These are phyloP conservation scores for Oidium heveae DNA, from an alignment of 2,329 filamentous ascomycete species.

Conservation along the genomic window DNA sequence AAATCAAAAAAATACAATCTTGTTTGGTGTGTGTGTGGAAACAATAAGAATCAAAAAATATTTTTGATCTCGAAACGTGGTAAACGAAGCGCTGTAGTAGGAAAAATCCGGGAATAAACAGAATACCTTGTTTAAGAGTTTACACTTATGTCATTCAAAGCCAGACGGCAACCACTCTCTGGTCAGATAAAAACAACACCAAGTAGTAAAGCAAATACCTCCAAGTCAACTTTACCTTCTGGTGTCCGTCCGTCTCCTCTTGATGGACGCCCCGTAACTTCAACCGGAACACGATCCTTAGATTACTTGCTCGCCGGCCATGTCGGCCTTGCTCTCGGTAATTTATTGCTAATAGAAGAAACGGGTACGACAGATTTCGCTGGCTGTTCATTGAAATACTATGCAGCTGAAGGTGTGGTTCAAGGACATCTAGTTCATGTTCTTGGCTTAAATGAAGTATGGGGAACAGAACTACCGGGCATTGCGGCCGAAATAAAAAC, in stretches of 20 bases:
- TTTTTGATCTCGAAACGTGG: no score
- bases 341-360: slow-evolving; percentile 59
- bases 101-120: slow-evolving; percentile 15
- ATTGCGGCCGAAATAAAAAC: slow-evolving; percentile 23
- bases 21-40: no score
- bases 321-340: slow-evolving; percentile 60
- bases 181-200: background rate
- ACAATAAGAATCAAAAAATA: no score
- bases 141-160: background rate
- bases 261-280: slow-evolving; percentile 70
- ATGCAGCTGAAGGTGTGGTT: slow-evolving; percentile 74
- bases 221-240: slow-evolving; percentile 13
- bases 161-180: background rate
- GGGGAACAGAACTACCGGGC: slow-evolving; percentile 66
- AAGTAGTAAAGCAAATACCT: background rate
- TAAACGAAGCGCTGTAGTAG: no score
- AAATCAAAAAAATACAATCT: no score
- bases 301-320: slow-evolving; percentile 73
- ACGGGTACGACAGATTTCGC: slow-evolving; percentile 86
- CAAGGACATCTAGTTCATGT: slow-evolving; percentile 80
- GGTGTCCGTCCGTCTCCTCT: slow-evolving; percentile 65
- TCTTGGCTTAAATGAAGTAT: slow-evolving; percentile 52
- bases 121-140: background rate
- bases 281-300: slow-evolving; percentile 68
- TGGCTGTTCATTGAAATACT: slow-evolving; percentile 62